Evolutionary conservation across 306 rosid species (phyloP).

Genomic region (Rosa multiflora): DNA sequence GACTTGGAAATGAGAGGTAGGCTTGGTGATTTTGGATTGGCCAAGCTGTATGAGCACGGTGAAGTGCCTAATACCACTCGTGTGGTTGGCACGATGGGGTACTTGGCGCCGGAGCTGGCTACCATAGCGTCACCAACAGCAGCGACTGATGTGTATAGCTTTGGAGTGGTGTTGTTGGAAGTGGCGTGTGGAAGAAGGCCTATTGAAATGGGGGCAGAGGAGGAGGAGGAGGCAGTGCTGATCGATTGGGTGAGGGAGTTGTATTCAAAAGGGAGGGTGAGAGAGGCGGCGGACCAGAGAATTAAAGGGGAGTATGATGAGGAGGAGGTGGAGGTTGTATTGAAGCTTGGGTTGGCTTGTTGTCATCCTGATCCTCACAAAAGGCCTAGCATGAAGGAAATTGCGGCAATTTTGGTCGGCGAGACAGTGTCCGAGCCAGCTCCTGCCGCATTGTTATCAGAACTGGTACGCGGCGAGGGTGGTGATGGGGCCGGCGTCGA

Average conservation of each 20-base stretch:
- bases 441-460: conserved; percentile 50
- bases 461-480: conserved; percentile 32
- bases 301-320: conserved; percentile 44
- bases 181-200: conserved; percentile 87
- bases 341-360: conserved; percentile 88
- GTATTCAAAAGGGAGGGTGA: conserved; percentile 41
- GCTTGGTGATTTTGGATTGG: conserved; percentile 86
- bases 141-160: conserved; percentile 79
- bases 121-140: conserved; percentile 60
- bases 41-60: conserved; percentile 87
- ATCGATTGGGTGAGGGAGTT: conserved; percentile 82
- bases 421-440: conserved; percentile 33
- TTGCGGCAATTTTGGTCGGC: conserved; percentile 59
- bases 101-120: conserved; percentile 84
- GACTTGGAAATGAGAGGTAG: conserved; percentile 79
- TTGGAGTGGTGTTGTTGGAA: conserved; percentile 86
- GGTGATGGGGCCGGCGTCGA: background rate
- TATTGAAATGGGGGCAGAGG: conserved; percentile 49
- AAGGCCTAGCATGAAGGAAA: conserved; percentile 80
- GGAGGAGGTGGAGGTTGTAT: conserved; percentile 62
- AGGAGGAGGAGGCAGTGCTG: conserved; percentile 70
- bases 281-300: conserved; percentile 62
- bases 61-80: conserved; percentile 79
- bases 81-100: conserved; percentile 87
- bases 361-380: conserved; percentile 82